These are phyloP conservation scores for Trametes cinnabarina DNA, from an alignment of 768 basidiomycete genomes.

Conservation along the genomic window DNA sequence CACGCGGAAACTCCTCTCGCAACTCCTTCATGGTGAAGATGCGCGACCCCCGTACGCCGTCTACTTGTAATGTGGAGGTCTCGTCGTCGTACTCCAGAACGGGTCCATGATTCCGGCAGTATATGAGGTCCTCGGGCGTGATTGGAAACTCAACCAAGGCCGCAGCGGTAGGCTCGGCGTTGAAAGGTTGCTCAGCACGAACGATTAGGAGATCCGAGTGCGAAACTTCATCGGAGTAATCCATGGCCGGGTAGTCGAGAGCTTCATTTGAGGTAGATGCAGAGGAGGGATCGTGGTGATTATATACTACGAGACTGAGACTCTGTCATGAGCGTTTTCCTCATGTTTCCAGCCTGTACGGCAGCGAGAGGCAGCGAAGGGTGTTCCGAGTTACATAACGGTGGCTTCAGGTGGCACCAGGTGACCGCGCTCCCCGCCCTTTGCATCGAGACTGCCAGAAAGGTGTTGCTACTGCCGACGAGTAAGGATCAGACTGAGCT, in stretches of 20 bases:
- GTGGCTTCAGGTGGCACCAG: conserved; percentile 11
- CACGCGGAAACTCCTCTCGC: conserved; percentile 38
- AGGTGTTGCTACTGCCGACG: not conserved
- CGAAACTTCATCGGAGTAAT: conserved; percentile 38
- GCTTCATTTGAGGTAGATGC: too few relatives aligned
- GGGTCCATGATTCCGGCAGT: conserved; percentile 70
- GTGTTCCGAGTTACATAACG: conserved; percentile 17
- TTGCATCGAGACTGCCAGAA: not conserved
- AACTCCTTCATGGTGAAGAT: conserved; percentile 40
- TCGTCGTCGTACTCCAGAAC: conserved; percentile 50
- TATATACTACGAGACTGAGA: too few relatives aligned
- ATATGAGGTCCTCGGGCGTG: conserved; percentile 65
- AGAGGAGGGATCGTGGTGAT: too few relatives aligned
- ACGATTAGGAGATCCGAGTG: conserved; percentile 49
- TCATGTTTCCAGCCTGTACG: conserved; percentile 5
- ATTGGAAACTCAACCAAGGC: conserved; percentile 55
- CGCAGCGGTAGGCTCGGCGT: conserved; percentile 62
- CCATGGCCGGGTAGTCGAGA: conserved; percentile 1
- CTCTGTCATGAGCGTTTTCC: not conserved
- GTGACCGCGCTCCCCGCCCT: conserved; percentile 4
- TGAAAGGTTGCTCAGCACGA: conserved; percentile 53
- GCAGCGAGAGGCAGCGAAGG: conserved; percentile 3
- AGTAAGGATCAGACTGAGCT: not conserved
- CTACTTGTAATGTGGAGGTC: conserved; percentile 18
- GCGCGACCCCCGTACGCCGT: conserved; percentile 30